Evolutionary conservation across 176 grass and related monocot genomes (phyloP), one percentile per base, ranked within the genome.

Genomic region (Typha latifolia): DNA sequence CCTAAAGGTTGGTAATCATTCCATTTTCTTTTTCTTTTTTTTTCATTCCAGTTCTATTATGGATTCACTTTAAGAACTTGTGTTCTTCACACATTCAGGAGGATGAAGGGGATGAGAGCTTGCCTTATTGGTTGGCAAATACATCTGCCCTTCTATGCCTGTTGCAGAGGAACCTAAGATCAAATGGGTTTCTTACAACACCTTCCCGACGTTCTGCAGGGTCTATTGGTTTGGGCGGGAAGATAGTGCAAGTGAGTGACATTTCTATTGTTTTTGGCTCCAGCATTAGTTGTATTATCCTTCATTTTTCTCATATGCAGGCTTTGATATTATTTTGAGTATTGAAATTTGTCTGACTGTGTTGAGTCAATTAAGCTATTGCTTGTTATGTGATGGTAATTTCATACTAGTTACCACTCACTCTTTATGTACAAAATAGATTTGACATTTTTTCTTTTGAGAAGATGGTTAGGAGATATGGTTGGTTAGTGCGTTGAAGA

Each of bases 81-180:
- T 21, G 7, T 15, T 69, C 6, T 52, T 51, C 22, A 79, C 67
- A 26, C 48, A 43, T 77, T 77, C 80, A 99, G 89, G 86, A 78
- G 32, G 62, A 80, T 29, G 83, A 86, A 51, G 81, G 81, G 72
- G 78, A 90, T 23, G 80, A 71, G 70, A 70, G 34, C 75, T 83
- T 99, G 31, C 86, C 94, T 62, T 99, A 99, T 80, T 99, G 94
- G 94, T 63, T 99, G 49, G 92, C 89, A 53, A 99, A 99, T 81
- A 85, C 83, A 18, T 92, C 89, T 76, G 82, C 85, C 51, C 78
- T 99, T 70, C 63, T 93, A 62, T 99, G 94, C 76, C 86, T 99
- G 83, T 68, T 99, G 69, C 94, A 99, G 69, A 99, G 68, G 78
- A 99, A 99, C 68, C 79, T 99, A 47, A 89, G 89, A 15, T 85